Evolutionary conservation across 176 grass and related monocot genomes (phyloP), one percentile per base, ranked within the genome.

Genomic region (Ensete ventricosum): DNA sequence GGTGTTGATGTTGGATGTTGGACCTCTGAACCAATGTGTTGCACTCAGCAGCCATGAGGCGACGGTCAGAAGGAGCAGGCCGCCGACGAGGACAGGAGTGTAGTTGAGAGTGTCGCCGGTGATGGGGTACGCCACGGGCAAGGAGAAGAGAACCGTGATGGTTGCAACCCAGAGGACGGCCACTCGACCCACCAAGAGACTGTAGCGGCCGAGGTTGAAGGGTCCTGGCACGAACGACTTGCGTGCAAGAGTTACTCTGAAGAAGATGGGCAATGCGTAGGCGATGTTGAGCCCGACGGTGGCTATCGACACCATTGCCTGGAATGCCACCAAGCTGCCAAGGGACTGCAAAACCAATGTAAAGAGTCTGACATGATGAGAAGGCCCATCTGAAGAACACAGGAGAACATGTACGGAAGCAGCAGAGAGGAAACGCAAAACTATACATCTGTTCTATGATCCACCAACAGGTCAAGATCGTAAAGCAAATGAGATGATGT

Each of bases 241-340:
- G 8, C 94, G 81, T 20, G 86, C 88, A 64, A 98, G 78, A 50
- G 94, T 98, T 29, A 98, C 82, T 51, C 90, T 71, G 76, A 93
- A 91, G 75, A 98, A 84, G 82, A 93, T 98, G 5, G 94, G 94
- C 62, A 98, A 78, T 52, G 90, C 88, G 78, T 94, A 98, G 8
- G 95, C 74, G 59, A 93, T 91, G 80, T 98, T 93, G 16, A 98
- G 88, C 23, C 95, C 88, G 53, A 93, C 91, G 1, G 90, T 98
- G 2, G 95, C 90, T 71, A 98, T 93, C 16, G 95, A 98, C 76
- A 98, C 90, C 95, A 98, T 98, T 48, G 95, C 95, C 84, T 93
- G 95, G 86, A 98, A 98, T 60, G 95, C 95, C 68, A 98, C 95
- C 22, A 91, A 67, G 73, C 95, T 98, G 20, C 88, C 88, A 48